Conservation (phyloP, 2,329 filamentous ascomycete species). For the Hymenoscyphus infarciens region DNA sequence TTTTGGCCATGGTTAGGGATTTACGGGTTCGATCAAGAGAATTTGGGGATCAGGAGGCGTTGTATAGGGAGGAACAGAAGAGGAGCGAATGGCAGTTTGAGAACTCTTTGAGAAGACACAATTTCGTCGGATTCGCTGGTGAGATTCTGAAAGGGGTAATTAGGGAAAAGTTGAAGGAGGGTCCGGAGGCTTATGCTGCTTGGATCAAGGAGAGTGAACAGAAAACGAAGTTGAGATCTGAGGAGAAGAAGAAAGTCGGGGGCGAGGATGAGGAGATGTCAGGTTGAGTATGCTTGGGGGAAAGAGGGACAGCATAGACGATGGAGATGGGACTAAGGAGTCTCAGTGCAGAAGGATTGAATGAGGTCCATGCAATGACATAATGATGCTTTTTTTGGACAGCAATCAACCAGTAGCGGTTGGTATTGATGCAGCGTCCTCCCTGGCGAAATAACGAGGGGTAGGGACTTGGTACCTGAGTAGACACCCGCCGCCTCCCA, state of each 20-base stretch:
- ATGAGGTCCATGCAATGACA: conserved; percentile 15
- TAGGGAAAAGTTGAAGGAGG: conserved; percentile 65
- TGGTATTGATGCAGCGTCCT: conserved; percentile 10
- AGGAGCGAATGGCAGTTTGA: conserved; percentile 87
- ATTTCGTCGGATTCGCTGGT: conserved; percentile 93
- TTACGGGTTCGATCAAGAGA: conserved; percentile 72
- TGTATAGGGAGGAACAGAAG: conserved; percentile 80
- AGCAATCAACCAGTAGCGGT: conserved; percentile 13
- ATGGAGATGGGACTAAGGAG: neutral
- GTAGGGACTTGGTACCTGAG: neutral
- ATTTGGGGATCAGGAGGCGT: conserved; percentile 74
- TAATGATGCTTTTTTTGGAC: conserved; percentile 13
- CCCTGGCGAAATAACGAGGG: neutral
- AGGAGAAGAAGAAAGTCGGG: conserved; percentile 31
- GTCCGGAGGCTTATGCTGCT: conserved; percentile 60
- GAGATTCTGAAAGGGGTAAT: conserved; percentile 87
- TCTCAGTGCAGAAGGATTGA: neutral
- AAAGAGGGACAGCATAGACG: conserved; percentile 1
- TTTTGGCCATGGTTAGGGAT: conserved; percentile 89
- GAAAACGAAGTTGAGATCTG: conserved; percentile 44
- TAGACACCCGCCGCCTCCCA: too few species aligned
- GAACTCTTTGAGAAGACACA: conserved; percentile 86
- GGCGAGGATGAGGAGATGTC: conserved; percentile 34
- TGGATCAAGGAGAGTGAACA: conserved; percentile 70
- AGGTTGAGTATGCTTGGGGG: conserved; percentile 21